A percentile compares a stretch with the other conserved stretches of the same genome.
Evolutionary conservation across 2,329 filamentous ascomycete genomes (phyloP).

Genomic region (Seiridium unicorne): DNA sequence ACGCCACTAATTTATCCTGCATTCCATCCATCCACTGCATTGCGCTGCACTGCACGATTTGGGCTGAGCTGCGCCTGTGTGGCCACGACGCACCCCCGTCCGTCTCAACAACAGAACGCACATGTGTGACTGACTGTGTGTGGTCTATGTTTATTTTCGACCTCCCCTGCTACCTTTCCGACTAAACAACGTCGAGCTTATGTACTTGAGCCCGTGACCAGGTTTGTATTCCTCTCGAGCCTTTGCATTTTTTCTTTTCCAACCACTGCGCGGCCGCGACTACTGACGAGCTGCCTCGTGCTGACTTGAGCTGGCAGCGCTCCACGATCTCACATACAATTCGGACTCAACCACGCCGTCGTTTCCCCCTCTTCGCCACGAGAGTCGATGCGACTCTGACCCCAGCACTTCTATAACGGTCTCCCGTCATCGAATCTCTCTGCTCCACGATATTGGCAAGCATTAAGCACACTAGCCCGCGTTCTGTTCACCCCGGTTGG

Average conservation of each 20-base stretch:
- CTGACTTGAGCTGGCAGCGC: too few species aligned
- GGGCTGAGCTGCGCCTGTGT: background rate
- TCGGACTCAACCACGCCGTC: background rate
- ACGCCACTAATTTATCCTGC: background rate
- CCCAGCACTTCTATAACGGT: background rate
- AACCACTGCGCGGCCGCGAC: too few species aligned
- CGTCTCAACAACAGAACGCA: background rate
- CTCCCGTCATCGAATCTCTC: background rate
- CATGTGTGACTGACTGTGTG: too few species aligned
- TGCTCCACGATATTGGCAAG: conserved; percentile 4
- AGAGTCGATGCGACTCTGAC: background rate
- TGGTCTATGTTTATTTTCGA: too few species aligned
- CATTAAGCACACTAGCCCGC: conserved; percentile 13
- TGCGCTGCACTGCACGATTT: background rate
- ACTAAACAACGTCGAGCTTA: too few species aligned
- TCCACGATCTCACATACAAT: background rate
- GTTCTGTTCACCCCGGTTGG: conserved; percentile 1
- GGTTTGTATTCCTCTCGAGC: too few species aligned
- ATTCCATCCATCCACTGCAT: background rate
- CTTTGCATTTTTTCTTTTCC: too few species aligned
- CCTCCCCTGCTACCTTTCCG: too few species aligned
- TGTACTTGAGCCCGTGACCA: too few species aligned
- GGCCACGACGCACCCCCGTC: background rate
- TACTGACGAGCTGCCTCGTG: too few species aligned
- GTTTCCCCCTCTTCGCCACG: background rate